Percentiles rank a stretch among this genome's conserved stretches.
phyloP scores from a whole-genome alignment of 2,329 filamentous ascomycete species.

The Phyllosticta citribraziliensis region DNA sequence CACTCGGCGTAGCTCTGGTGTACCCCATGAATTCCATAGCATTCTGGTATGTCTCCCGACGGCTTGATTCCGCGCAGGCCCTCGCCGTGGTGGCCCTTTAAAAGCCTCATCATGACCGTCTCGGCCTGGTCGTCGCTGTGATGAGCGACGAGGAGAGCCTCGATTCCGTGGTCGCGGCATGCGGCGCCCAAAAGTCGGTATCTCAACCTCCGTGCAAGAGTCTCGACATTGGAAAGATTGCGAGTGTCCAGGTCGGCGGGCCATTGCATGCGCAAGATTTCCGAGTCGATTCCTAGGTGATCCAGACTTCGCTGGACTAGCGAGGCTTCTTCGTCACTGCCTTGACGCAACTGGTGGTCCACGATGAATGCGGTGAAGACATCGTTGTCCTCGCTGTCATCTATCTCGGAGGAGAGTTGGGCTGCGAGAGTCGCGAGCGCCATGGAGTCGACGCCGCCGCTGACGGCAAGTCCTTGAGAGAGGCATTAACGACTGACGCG shows the following conservation, averaged over 20 bases:
- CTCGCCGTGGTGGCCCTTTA: conserved; percentile 55
- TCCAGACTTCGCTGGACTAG: conserved; percentile 39
- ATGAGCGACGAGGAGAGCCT: conserved; percentile 67
- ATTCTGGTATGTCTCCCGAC: conserved; percentile 69
- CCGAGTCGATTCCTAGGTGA: conserved; percentile 25
- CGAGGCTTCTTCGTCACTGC: conserved; percentile 45
- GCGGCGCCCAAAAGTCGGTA: conserved; percentile 60
- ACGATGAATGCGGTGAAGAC: conserved; percentile 48
- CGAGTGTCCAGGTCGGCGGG: conserved; percentile 26
- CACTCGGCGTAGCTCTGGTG: conserved; percentile 33
- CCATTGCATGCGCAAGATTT: conserved; percentile 31
- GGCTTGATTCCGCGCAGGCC: conserved; percentile 62
- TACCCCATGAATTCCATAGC: conserved; percentile 61
- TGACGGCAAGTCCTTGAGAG: conserved; percentile 58
- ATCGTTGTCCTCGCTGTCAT: conserved; percentile 6
- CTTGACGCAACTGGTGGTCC: conserved; percentile 48
- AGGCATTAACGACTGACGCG: background rate
- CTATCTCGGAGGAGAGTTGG: conserved; percentile 12
- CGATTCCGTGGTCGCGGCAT: conserved; percentile 44
- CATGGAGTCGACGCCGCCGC: conserved; percentile 97
- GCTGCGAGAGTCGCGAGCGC: conserved; percentile 52
- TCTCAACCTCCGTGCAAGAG: conserved; percentile 60
- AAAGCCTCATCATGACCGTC: conserved; percentile 71
- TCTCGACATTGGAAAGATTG: conserved; percentile 58
- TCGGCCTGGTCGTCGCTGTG: conserved; percentile 89